Conservation (phyloP, 2,329 filamentous ascomycete species). For the Blastomyces gilchristii region DNA sequence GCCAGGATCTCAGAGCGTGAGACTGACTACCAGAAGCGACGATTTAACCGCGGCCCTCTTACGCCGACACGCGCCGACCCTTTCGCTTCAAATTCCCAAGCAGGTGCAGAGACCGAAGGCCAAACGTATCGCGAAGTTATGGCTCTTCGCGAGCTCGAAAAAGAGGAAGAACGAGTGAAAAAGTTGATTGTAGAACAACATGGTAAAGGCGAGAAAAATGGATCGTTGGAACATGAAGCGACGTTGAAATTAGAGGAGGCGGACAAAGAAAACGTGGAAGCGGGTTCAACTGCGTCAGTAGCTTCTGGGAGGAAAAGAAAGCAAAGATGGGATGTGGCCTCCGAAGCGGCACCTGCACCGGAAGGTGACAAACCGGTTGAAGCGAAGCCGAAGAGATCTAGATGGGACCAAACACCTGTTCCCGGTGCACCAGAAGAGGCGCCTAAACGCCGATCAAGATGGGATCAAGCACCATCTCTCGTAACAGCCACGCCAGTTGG, state of each 20-base stretch:
- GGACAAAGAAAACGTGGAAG: constrained; percentile 64
- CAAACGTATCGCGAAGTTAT: constrained; percentile 83
- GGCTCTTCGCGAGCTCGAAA: constrained; percentile 79
- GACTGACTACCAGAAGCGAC: constrained; percentile 93
- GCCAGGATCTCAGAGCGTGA: constrained; percentile 86
- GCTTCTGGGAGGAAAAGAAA: constrained; percentile 67
- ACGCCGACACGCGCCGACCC: constrained; percentile 79
- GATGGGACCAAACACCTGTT: constrained; percentile 77
- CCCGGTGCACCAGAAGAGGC: constrained; percentile 47
- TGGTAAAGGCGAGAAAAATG: constrained; percentile 44
- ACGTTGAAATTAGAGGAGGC: constrained; percentile 57
- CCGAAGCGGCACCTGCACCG: constrained; percentile 43
- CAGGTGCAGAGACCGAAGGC: constrained; percentile 57
- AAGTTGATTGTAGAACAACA: constrained; percentile 70
- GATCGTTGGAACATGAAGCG: constrained; percentile 56
- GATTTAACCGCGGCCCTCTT: constrained; percentile 69
- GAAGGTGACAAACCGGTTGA: constrained; percentile 44
- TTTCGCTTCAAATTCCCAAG: constrained; percentile 65
- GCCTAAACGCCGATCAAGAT: constrained; percentile 69
- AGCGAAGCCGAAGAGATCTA: constrained; percentile 61
- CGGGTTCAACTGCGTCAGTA: constrained; percentile 55
- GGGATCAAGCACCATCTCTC: constrained; percentile 74
- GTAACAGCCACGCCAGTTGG: constrained; percentile 60
- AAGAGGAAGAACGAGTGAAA: constrained; percentile 80
- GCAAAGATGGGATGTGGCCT: constrained; percentile 86